Evolutionary conservation across 805 yeast species (phyloP).

Genomic region (Saccharomycopsis lassenensis): DNA sequence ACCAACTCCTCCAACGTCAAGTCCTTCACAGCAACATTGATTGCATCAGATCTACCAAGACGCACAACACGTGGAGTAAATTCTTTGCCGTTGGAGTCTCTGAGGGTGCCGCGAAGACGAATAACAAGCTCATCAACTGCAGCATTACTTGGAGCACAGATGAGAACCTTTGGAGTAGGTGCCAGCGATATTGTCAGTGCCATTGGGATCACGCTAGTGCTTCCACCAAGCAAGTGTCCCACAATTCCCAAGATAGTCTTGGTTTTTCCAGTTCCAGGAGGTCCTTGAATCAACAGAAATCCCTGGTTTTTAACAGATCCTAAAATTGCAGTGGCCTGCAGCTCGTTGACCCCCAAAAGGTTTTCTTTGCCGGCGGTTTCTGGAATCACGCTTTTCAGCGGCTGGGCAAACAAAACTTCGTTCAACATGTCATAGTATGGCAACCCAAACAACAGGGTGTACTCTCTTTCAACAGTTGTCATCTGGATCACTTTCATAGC

Average conservation of each 20-base stretch:
- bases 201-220: slow-evolving; percentile 24
- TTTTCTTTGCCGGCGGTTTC: slow-evolving; percentile 32
- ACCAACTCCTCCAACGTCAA: slow-evolving; percentile 79
- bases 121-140: slow-evolving; percentile 93
- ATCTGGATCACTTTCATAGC: slow-evolving; percentile 74
- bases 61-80: slow-evolving; percentile 67
- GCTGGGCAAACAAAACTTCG: slow-evolving; percentile 55
- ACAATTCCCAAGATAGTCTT: slow-evolving; percentile 89
- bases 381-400: slow-evolving; percentile 31
- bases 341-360: slow-evolving; percentile 57
- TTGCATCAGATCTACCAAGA: slow-evolving; percentile 82
- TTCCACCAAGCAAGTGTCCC: slow-evolving; percentile 55
- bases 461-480: slow-evolving; percentile 92
- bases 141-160: slow-evolving; percentile 98
- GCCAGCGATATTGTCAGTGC: background rate
- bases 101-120: slow-evolving; percentile 67
- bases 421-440: slow-evolving; percentile 70
- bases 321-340: slow-evolving; percentile 85
- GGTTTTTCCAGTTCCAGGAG: slow-evolving; percentile 99
- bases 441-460: slow-evolving; percentile 68
- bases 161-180: slow-evolving; percentile 41
- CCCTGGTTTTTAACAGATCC: slow-evolving; percentile 62
- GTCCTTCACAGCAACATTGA: slow-evolving; percentile 71
- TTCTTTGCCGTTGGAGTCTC: slow-evolving; percentile 38
- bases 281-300: slow-evolving; percentile 90